Percentiles rank a stretch among this genome's conserved stretches.
Conservation (phyloP, 1,284 basidiomycete genomes). For the Cutaneotrichosporon mucoides region DNA sequence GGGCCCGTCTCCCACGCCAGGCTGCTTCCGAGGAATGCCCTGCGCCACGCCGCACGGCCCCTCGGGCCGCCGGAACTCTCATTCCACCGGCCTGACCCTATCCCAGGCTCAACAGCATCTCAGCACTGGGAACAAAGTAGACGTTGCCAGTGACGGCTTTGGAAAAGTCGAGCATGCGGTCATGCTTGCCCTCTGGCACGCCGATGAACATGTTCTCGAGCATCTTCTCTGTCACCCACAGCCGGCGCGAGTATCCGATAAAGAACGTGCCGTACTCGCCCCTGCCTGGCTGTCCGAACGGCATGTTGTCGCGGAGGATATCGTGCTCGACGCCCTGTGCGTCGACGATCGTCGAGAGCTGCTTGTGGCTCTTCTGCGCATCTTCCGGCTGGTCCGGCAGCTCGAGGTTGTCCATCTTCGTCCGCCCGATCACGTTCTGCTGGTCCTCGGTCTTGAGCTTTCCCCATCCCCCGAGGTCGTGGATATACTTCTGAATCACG, state of each 20-base stretch:
- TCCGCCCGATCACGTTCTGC: conserved; percentile 16
- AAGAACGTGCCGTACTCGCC: conserved; percentile 21
- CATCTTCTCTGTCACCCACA: conserved; percentile 23
- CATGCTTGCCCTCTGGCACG: conserved; percentile 15
- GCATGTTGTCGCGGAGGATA: conserved; percentile 25
- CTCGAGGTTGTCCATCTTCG: conserved; percentile 20
- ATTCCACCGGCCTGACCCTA: neutral
- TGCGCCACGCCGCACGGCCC: too few species aligned
- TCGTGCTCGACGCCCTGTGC: conserved; percentile 13
- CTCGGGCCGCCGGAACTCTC: neutral
- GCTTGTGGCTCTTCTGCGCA: conserved; percentile 20
- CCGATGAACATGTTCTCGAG: conserved; percentile 21
- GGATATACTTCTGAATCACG: conserved; percentile 19
- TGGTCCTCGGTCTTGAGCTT: conserved; percentile 13
- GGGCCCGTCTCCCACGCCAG: too few species aligned
- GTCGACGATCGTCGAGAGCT: conserved; percentile 13
- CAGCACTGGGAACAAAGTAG: conserved; percentile 16
- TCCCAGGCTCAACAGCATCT: conserved; percentile 1
- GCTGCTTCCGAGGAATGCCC: too few species aligned
- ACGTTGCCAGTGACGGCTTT: conserved; percentile 12
- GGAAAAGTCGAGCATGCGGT: conserved; percentile 17
- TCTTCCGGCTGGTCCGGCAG: conserved; percentile 8
- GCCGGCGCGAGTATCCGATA: conserved; percentile 15
- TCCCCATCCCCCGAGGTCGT: conserved; percentile 15
- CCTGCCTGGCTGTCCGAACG: conserved; percentile 14